Percentiles rank a stretch among this genome's conserved stretches.
Conservation (phyloP, 768 basidiomycete species). For the Pulveroboletus sp. region DNA sequence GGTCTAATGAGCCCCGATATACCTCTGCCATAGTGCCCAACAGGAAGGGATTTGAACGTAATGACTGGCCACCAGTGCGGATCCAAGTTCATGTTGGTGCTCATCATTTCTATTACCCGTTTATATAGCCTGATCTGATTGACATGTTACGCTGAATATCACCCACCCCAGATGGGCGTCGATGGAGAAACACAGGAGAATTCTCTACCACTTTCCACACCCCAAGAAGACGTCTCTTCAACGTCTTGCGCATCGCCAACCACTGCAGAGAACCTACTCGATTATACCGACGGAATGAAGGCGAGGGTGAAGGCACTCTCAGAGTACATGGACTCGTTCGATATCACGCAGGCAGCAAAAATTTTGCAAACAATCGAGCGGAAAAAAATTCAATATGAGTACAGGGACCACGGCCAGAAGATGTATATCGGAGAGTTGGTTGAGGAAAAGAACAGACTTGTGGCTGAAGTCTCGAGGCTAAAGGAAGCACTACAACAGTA, state of each 20-base stretch:
- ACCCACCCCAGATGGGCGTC: neutral
- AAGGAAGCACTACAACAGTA: constrained; percentile 16
- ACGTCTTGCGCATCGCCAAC: constrained; percentile 20
- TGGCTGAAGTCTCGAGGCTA: constrained; percentile 13
- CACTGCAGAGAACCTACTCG: constrained; percentile 23
- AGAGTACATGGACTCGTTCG: constrained; percentile 28
- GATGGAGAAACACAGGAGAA: constrained; percentile 5
- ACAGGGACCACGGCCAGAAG: constrained; percentile 21
- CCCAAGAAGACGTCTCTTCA: constrained; percentile 10
- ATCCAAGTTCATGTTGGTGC: constrained; percentile 14
- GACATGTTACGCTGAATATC: neutral
- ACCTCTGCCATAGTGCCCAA: constrained; percentile 9
- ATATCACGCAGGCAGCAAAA: constrained; percentile 14
- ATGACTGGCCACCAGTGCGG: neutral
- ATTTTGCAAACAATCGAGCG: constrained; percentile 16
- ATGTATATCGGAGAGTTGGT: constrained; percentile 17
- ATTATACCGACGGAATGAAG: constrained; percentile 20
- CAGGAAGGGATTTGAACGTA: constrained; percentile 28
- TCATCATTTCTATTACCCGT: neutral
- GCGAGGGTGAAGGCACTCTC: constrained; percentile 20
- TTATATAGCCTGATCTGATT: neutral
- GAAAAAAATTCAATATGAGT: constrained; percentile 22
- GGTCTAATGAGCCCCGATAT: neutral
- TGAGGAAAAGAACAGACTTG: constrained; percentile 15
- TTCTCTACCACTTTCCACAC: constrained; percentile 17